These are phyloP conservation scores for Diaporthe longicolla DNA, from an alignment of 2,329 filamentous ascomycete species.

Conservation along the genomic window DNA sequence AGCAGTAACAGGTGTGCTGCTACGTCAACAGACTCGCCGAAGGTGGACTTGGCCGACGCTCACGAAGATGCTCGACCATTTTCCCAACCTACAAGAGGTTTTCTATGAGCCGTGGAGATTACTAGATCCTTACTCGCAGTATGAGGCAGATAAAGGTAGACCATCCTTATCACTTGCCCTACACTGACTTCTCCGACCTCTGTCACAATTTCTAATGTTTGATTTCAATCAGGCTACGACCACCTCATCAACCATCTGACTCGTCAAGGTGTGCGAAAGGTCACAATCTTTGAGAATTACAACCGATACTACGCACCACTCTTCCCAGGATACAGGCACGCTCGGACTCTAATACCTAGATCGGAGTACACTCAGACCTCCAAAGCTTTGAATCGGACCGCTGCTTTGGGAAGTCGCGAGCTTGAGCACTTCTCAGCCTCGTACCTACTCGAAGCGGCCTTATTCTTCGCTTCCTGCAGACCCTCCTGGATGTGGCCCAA, in stretches of 20 bases:
- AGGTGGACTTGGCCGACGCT: slow-evolving; percentile 36
- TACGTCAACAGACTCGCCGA: slow-evolving; percentile 18
- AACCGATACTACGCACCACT: slow-evolving; percentile 4
- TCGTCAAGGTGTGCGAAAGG: slow-evolving; percentile 28
- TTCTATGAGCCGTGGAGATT: slow-evolving; percentile 52
- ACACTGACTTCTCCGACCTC: not conserved
- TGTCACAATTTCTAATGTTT: not conserved
- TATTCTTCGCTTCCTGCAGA: slow-evolving; percentile 48
- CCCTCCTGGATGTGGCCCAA: slow-evolving; percentile 49
- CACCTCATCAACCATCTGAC: slow-evolving; percentile 35
- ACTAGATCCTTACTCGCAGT: slow-evolving; percentile 42
- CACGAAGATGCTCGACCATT: slow-evolving; percentile 49
- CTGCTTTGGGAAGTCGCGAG: slow-evolving; percentile 45
- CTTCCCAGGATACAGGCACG: not conserved
- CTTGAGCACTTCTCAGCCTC: slow-evolving; percentile 50
- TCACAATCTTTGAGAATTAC: slow-evolving; percentile 42
- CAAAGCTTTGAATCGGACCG: not conserved
- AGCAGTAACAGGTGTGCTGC: slow-evolving; percentile 4
- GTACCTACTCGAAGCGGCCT: slow-evolving; percentile 49
- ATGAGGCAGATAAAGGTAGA: slow-evolving; percentile 32
- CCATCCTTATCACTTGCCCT: not conserved
- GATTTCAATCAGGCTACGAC: not conserved
- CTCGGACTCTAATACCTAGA: no score
- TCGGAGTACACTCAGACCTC: no score
- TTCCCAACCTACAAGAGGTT: slow-evolving; percentile 50